Evolutionary conservation across 805 yeast species (phyloP), one percentile per base, ranked within the genome.

Genomic region (Candida ortonii): DNA sequence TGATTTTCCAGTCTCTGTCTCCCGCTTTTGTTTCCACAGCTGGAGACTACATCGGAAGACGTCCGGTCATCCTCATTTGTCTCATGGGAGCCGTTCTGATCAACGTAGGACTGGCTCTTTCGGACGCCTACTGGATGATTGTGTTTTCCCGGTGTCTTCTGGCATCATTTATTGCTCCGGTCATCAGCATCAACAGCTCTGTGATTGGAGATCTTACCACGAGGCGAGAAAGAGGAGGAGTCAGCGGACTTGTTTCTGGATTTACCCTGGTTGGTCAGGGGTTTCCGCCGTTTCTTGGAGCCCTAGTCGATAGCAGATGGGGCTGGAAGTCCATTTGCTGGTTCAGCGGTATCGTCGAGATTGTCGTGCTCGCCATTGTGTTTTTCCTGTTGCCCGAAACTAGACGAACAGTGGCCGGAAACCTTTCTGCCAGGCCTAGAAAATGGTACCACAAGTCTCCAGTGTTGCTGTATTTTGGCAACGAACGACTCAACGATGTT

Each of bases 311-410:
- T 38, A 71, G 71, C 7, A 67, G 66, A 4, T 64, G 73, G 42
- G 67, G 76, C 13, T 87, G 96, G 95, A 67, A 89, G 47, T 76
- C 87, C 0, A 73, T 80, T n/a, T 83, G 84, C 48, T 77, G 86
- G 77, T 84, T 87, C 43, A 58, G 84, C 33, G 77, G 84, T 1
- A 78, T 82, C 17, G 76, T 82, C 7, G 73, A 81, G 19, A 80
- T 80, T 4, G 39, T 57, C 2, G 64, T 75, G 3, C 41, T 69
- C 0, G 1, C 55, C 1, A 12, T 55, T 2, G 50, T 62, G 1
- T 37, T 67, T 3, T 21, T 70, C 5, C 37, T 68, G 4, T 56
- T 87, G 12, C 94, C 95, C 1, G 96, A 88, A 52, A 88, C 96
- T 0, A 71, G 73, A 24, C 66, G 95, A 36, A 58, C 71, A 6